Base-by-base conservation (phyloP, 1,284 basidiomycete species). In the Earliella scabrosa region DNA sequence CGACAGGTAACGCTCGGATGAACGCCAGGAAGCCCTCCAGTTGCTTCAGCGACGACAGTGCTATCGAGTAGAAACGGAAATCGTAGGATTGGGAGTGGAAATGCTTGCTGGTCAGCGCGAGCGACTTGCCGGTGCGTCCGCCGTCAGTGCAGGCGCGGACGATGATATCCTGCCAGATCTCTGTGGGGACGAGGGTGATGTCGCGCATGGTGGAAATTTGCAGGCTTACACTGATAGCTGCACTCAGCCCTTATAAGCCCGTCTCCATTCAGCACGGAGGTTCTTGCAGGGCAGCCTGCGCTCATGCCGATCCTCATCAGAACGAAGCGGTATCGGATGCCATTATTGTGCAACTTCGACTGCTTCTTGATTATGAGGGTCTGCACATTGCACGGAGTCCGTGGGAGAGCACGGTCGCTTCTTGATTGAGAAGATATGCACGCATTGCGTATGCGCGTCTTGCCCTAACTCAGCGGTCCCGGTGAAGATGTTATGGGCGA, bases 391-490 rank as follows among this genome's bases (percentile, higher is more conserved):
- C n/a, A n/a, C n/a, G n/a, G n/a, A n/a, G n/a, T n/a, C n/a, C n/a
- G n/a, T n/a, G n/a, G n/a, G n/a, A n/a, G n/a, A n/a, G n/a, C n/a
- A n/a, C n/a, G n/a, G n/a, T n/a, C n/a, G n/a, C n/a, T n/a, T n/a
- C n/a, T n/a, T n/a, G n/a, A n/a, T n/a, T n/a, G n/a, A n/a, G 48
- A 59, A 51, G 6, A 62, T 45, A 7, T 35, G 54, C 13, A 60
- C 56, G 5, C 11, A n/a, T 24, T 62, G 60, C 1, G 29, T 21
- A 14, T 44, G 24, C 9, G 54, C 45, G 2, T 53, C 38, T 21
- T 55, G 58, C 2, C 58, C 61, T n/a, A 63, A 50, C 9, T 63
- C 61, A 9, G 61, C 35, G 6, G 46, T n/a, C 29, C 32, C 18
- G 0, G 56, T 59, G 45, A 63, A 63, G 13, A 63, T 45, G 27